Base-by-base conservation (phyloP, 805 yeast species). In the Candida succiphila region DNA sequence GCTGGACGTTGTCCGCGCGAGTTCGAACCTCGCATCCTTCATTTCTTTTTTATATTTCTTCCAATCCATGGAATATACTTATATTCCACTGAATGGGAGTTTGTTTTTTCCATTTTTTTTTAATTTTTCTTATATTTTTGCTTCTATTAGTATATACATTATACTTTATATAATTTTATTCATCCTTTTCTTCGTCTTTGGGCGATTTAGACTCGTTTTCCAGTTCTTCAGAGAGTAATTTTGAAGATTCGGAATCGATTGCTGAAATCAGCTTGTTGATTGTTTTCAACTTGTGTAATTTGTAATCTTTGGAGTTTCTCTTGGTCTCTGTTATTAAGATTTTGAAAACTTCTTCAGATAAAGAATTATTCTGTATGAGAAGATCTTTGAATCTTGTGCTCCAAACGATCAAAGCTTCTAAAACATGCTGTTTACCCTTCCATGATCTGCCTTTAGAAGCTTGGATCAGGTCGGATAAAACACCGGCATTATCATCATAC, bases 391-490 rank as follows among this genome's bases (percentile, higher is more conserved):
- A 64, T 38, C 72, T 73, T 14, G 61, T 46, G 0, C 78, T 49
- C 22, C 82, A 62, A 2, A 72, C 56, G 0, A 83, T 80, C 34
- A 88, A 58, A 0, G 95, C 83, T 25, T 73, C 75, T 15, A 86
- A 60, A 1, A 92, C 68, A 20, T 65, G 54, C 44, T 87, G 96
- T 47, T 89, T 89, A 5, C 96, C 97, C 13, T 67, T 66, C 92
- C 95, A 89, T 8, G 89, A 71, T 38, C 94, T 72, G 1, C 96
- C 96, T 35, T 67, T 63, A 35, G 77, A 65, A 0, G 94, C 74
- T 20, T 65, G 67, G 14, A 82, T 50, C 30, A 85, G 59, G 6
- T 75, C 59, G 0, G 60, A 55, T 37, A 82, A 71, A 14, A 85
- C 51, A n/a, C n/a, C n/a, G n/a, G n/a, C n/a, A n/a, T n/a, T n/a